These are phyloP conservation scores for Peronospora farinosa DNA, from an alignment of 352 stramenopile genomes.

Conservation along the genomic window DNA sequence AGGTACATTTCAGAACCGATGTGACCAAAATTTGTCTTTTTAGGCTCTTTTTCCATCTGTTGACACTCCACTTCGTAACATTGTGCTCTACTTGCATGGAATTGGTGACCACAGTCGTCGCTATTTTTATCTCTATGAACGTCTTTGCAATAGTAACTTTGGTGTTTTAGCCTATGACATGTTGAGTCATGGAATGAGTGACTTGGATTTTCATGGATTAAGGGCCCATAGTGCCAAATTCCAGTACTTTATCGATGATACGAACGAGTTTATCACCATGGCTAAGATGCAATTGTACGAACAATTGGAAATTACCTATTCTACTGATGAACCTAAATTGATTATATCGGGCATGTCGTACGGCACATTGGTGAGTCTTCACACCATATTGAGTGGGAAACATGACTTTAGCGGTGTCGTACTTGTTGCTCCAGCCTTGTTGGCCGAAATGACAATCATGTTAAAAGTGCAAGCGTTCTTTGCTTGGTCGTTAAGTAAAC, in stretches of 20 bases:
- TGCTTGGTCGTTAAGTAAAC: slow-evolving; percentile 33
- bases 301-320: slow-evolving; percentile 2
- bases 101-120: slow-evolving; percentile 41
- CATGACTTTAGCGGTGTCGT: slow-evolving; percentile 44
- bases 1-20: slow-evolving; percentile 33
- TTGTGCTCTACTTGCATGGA: slow-evolving; percentile 51
- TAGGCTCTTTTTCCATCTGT: slow-evolving; percentile 31
- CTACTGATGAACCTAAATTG: slow-evolving; percentile 25
- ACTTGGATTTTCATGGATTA: slow-evolving; percentile 26
- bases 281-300: slow-evolving; percentile 33
- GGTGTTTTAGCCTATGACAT: slow-evolving; percentile 45
- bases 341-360: slow-evolving; percentile 62
- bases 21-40: slow-evolving; percentile 39
- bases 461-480: slow-evolving; percentile 42
- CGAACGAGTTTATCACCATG: slow-evolving; percentile 38
- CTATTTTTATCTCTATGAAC: slow-evolving; percentile 43
- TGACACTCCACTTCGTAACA: slow-evolving; percentile 21
- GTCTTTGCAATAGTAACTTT: slow-evolving; percentile 33
- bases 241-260: slow-evolving; percentile 48
- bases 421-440: slow-evolving; percentile 47
- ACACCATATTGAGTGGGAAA: slow-evolving; percentile 42
- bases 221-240: slow-evolving; percentile 31
- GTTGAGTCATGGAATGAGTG: slow-evolving; percentile 41
- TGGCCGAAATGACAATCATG: slow-evolving; percentile 46
- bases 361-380: too few relatives aligned